Conservation (phyloP, 1,284 basidiomycete genomes). For the Fomitopsis schrenkii region DNA sequence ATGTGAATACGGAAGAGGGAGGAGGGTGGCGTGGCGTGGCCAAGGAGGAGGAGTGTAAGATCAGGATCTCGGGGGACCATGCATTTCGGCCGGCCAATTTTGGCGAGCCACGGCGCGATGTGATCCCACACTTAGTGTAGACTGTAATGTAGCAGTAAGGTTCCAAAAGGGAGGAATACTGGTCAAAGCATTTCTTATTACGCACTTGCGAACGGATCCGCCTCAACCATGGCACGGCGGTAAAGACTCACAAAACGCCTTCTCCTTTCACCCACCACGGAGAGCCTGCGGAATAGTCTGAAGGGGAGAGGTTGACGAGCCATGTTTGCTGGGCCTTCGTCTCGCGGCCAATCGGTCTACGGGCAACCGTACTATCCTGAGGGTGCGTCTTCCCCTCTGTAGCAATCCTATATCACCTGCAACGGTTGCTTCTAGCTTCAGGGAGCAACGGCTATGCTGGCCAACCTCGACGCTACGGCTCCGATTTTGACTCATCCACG, state of each 20-base stretch:
- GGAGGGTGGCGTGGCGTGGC: background rate
- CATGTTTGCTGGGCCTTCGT: background rate
- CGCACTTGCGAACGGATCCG: background rate
- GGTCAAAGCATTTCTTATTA: background rate
- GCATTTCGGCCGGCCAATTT: background rate
- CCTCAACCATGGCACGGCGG: background rate
- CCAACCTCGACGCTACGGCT: constrained; percentile 17
- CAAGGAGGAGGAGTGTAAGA: background rate
- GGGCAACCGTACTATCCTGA: background rate
- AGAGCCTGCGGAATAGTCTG: background rate
- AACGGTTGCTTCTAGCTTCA: background rate
- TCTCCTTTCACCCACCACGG: background rate
- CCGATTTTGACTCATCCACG: constrained; percentile 41
- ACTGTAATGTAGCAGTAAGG: background rate
- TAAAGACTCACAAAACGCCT: background rate
- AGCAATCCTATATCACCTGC: background rate
- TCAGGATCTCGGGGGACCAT: background rate
- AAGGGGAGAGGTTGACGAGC: background rate
- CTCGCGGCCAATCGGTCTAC: background rate
- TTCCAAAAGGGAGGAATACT: background rate
- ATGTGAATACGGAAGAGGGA: background rate
- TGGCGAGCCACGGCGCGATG: background rate
- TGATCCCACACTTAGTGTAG: background rate
- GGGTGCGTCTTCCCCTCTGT: background rate
- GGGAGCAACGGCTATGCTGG: constrained; percentile 16